phyloP scores from a whole-genome alignment of 2,329 filamentous ascomycete genomes.

The Nothophaeocryptopus gaeumannii region DNA sequence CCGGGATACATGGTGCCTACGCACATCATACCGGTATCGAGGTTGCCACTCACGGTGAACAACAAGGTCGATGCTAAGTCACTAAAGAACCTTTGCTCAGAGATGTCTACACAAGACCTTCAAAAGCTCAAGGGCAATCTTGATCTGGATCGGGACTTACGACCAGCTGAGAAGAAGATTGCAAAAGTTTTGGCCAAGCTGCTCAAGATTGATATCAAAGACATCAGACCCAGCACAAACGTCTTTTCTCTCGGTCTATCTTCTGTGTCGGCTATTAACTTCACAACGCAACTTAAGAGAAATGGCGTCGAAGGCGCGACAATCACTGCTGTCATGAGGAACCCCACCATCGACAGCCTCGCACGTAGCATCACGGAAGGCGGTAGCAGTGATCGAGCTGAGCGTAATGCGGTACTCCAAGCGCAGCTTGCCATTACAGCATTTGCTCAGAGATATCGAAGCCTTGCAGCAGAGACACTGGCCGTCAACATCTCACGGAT shows the following conservation, averaged over 20 bases:
- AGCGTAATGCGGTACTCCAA: conserved; percentile 50
- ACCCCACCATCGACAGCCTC: conserved; percentile 43
- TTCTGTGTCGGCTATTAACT: conserved; percentile 75
- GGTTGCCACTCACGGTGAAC: conserved; percentile 78
- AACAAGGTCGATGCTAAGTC: conserved; percentile 81
- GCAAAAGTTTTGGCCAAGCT: conserved; percentile 55
- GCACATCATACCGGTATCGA: conserved; percentile 68
- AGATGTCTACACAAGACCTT: conserved; percentile 59
- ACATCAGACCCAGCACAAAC: conserved; percentile 58
- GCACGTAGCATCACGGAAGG: conserved; percentile 33
- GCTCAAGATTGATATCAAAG: conserved; percentile 43
- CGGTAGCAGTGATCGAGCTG: conserved; percentile 11
- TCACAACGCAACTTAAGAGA: conserved; percentile 63
- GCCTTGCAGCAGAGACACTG: conserved; percentile 54
- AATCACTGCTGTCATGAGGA: conserved; percentile 66
- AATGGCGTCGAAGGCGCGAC: conserved; percentile 60
- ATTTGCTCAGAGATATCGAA: conserved; percentile 60
- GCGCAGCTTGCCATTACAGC: conserved; percentile 53
- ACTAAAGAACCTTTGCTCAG: conserved; percentile 64
- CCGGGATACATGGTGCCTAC: conserved; percentile 90
- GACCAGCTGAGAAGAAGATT: conserved; percentile 48
- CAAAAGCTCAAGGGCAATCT: conserved; percentile 49
- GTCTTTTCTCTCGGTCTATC: conserved; percentile 86
- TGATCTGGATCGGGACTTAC: conserved; percentile 29
- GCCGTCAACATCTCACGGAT: conserved; percentile 53